Evolutionary conservation across 441 rosid species (phyloP).

Genomic region (Eruca vesicaria): DNA sequence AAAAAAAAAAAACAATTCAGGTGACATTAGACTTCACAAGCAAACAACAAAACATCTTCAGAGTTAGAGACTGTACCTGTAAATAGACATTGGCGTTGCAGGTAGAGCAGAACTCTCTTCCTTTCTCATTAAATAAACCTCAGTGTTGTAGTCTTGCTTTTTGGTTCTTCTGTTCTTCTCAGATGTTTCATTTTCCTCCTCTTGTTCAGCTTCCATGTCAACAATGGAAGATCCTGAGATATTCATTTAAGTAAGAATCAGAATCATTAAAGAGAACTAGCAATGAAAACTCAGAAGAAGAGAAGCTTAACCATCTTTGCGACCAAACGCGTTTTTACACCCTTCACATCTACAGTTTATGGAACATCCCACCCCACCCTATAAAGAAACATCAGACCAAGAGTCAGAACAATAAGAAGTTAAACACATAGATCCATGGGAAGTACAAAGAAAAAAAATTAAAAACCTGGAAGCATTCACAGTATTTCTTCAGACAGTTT

Average conservation of each 20-base stretch:
- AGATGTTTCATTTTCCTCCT: constrained; percentile 59
- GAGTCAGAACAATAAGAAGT: constrained; percentile 25
- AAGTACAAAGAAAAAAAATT: neutral
- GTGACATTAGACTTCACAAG: neutral
- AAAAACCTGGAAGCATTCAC: constrained; percentile 98
- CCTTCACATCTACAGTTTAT: constrained; percentile 75
- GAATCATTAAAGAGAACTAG: neutral
- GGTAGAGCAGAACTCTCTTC: constrained; percentile 60
- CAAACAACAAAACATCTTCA: neutral
- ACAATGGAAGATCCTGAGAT: constrained; percentile 53
- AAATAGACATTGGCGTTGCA: constrained; percentile 51
- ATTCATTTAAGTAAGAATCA: neutral
- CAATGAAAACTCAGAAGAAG: neutral
- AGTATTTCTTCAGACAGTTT: constrained; percentile 90
- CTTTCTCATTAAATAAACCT: constrained; percentile 40
- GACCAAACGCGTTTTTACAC: constrained; percentile 62
- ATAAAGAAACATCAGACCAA: neutral
- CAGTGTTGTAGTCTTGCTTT: constrained; percentile 42
- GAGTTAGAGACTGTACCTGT: constrained; percentile 50
- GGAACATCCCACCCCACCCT: constrained; percentile 85
- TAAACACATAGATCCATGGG: neutral
- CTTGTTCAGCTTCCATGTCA: constrained; percentile 58
- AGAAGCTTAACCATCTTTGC: constrained; percentile 56
- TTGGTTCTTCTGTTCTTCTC: constrained; percentile 46
- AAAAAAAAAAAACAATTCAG: neutral